These are phyloP conservation scores for Penicillium corylophilum DNA, from an alignment of 2,329 filamentous ascomycete genomes.

Conservation along the genomic window DNA sequence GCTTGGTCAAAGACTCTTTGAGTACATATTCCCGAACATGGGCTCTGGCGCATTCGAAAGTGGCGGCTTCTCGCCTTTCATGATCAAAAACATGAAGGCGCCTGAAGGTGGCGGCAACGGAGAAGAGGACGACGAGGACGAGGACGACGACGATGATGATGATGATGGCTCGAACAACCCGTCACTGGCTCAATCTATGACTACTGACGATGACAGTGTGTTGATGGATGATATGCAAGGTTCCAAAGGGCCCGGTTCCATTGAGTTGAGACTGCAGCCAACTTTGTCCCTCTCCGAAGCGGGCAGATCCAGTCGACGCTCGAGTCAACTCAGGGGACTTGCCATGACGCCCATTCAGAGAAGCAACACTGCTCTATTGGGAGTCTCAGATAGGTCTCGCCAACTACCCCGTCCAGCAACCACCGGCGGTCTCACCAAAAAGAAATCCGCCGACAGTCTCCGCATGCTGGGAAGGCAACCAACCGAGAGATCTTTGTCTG, in stretches of 20 bases:
- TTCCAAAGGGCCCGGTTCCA: slow-evolving; percentile 65
- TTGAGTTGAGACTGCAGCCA: slow-evolving; percentile 79
- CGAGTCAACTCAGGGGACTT: slow-evolving; percentile 32
- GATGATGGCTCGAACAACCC: slow-evolving; percentile 8
- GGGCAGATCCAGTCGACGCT: slow-evolving; percentile 34
- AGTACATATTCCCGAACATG: slow-evolving; percentile 93
- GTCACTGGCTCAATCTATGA: slow-evolving; percentile 28
- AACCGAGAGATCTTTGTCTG: slow-evolving; percentile 39
- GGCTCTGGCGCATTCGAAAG: slow-evolving; percentile 55
- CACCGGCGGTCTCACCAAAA: slow-evolving; percentile 36
- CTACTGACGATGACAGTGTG: slow-evolving; percentile 41
- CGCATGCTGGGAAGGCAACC: slow-evolving; percentile 35
- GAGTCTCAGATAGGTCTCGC: slow-evolving; percentile 20
- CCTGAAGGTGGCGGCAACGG: slow-evolving; percentile 47
- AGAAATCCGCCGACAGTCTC: slow-evolving; percentile 44
- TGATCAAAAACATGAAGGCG: slow-evolving; percentile 54
- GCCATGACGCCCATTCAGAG: slow-evolving; percentile 36
- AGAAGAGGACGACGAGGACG: slow-evolving; percentile 40
- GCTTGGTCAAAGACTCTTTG: slow-evolving; percentile 87
- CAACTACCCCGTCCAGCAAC: slow-evolving; percentile 33
- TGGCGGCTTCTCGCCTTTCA: slow-evolving; percentile 52
- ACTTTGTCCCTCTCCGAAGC: slow-evolving; percentile 63
- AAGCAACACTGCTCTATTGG: slow-evolving; percentile 23
- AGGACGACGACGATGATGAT: slow-evolving; percentile 28
- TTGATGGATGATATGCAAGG: slow-evolving; percentile 49